These are phyloP conservation scores for Ustilago bromivora DNA, from an alignment of 1,284 basidiomycete genomes.

Conservation along the genomic window DNA sequence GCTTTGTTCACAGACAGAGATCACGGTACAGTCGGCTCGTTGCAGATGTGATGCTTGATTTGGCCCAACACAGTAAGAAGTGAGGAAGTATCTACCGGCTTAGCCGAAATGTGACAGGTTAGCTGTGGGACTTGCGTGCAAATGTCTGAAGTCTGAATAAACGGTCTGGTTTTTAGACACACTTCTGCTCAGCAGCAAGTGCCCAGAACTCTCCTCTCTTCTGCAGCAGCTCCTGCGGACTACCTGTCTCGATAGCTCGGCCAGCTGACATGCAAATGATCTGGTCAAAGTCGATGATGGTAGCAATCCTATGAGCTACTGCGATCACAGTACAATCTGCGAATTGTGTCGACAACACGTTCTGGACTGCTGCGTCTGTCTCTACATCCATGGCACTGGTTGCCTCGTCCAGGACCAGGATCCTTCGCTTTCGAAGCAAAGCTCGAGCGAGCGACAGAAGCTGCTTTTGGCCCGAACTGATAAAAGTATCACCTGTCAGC, in stretches of 20 bases:
- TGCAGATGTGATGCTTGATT: no score
- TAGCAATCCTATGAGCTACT: constrained; percentile 77
- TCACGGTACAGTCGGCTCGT: no score
- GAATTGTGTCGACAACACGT: constrained; percentile 71
- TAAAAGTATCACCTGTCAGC: constrained; percentile 28
- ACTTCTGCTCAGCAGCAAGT: constrained; percentile 59
- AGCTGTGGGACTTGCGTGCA: no score
- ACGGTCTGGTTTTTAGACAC: constrained; percentile 74
- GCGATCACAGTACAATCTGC: constrained; percentile 58
- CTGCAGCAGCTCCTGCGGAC: constrained; percentile 42
- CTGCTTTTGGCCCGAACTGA: constrained; percentile 66
- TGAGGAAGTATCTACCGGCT: no score
- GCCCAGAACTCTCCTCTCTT: constrained; percentile 51
- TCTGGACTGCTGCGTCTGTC: constrained; percentile 74
- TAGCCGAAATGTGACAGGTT: no score
- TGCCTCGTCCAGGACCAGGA: constrained; percentile 74
- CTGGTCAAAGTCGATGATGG: constrained; percentile 80
- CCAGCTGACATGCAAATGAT: constrained; percentile 82
- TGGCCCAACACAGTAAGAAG: no score
- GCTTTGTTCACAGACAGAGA: no score
- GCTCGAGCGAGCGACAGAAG: constrained; percentile 72
- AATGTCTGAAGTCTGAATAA: no score
- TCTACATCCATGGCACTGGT: constrained; percentile 53
- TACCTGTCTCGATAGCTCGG: constrained; percentile 75
- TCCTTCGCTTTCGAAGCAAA: constrained; percentile 72